Conservation (phyloP, 2,329 filamentous ascomycete species). For the Hortaea werneckii region DNA sequence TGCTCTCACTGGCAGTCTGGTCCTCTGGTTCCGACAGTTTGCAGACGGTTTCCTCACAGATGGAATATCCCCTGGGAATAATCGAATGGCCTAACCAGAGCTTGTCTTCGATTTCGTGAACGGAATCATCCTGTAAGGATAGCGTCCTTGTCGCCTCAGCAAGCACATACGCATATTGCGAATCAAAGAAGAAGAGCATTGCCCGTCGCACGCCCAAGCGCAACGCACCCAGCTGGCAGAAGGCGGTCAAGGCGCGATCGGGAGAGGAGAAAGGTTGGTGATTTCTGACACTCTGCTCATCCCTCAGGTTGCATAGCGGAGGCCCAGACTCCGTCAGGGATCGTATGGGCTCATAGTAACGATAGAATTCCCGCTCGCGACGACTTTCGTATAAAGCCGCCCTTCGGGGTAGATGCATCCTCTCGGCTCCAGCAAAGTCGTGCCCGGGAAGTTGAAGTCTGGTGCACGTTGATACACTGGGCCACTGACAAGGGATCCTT, state of each 20-base stretch:
- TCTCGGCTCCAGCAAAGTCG: background rate
- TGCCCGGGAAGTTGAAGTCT: no score
- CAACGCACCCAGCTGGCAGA: slow-evolving; percentile 41
- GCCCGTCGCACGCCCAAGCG: slow-evolving; percentile 1
- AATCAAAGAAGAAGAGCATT: slow-evolving; percentile 5
- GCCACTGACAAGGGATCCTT: no score
- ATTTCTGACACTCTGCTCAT: slow-evolving; percentile 10
- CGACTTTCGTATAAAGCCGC: slow-evolving; percentile 13
- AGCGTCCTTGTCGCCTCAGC: slow-evolving; percentile 2
- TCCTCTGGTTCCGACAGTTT: slow-evolving; percentile 3
- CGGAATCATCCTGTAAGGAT: slow-evolving; percentile 9
- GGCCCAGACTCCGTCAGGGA: slow-evolving; percentile 18
- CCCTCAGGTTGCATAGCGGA: slow-evolving; percentile 15
- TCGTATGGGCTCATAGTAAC: slow-evolving; percentile 21
- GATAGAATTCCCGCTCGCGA: slow-evolving; percentile 24
- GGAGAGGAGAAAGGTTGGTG: slow-evolving; percentile 20
- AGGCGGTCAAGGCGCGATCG: slow-evolving; percentile 33
- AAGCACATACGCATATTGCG: slow-evolving; percentile 1
- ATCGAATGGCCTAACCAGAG: slow-evolving; percentile 22
- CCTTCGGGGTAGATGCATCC: slow-evolving; percentile 1
- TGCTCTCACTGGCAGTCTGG: background rate
- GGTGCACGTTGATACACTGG: no score
- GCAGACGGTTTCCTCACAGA: slow-evolving; percentile 22
- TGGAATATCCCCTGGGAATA: slow-evolving; percentile 20
- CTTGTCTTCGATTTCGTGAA: slow-evolving; percentile 14